Conservation (phyloP, 148 eudicot genomes). For the Chenopodium quinoa region DNA sequence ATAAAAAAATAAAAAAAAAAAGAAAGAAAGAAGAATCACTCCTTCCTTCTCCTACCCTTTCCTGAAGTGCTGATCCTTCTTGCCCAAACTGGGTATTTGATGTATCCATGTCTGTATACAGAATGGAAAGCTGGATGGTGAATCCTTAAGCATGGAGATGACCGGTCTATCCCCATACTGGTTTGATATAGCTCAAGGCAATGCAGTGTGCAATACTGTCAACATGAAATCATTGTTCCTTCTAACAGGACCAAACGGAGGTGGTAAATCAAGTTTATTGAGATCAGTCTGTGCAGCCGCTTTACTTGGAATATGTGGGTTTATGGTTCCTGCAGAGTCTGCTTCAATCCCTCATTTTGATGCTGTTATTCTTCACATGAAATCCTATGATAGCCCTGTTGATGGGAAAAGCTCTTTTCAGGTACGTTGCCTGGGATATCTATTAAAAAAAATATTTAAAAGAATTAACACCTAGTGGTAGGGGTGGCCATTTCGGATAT, state of each 20-base stretch:
- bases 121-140: slow-evolving; percentile 37
- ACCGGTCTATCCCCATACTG: slow-evolving; percentile 85
- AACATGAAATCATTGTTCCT: slow-evolving; percentile 85
- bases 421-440: slow-evolving; percentile 40
- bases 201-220: slow-evolving; percentile 70
- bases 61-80: neutral
- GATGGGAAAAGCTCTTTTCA: slow-evolving; percentile 99
- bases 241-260: slow-evolving; percentile 96
- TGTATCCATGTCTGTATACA: slow-evolving; percentile 30
- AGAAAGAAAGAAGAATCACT: too few species aligned
- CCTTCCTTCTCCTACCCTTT: neutral
- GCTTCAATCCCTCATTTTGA: slow-evolving; percentile 91
- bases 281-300: slow-evolving; percentile 95
- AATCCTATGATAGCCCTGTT: slow-evolving; percentile 96
- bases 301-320: slow-evolving; percentile 89
- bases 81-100: slow-evolving; percentile 2
- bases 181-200: slow-evolving; percentile 85
- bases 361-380: slow-evolving; percentile 90
- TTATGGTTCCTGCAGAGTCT: slow-evolving; percentile 96
- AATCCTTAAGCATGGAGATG: slow-evolving; percentile 58
- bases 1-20: too few species aligned
- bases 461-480: neutral
- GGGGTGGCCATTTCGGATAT: too few species aligned
- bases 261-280: slow-evolving; percentile 94
- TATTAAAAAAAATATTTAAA: neutral